These are phyloP conservation scores for Mrakia blollopis DNA, from an alignment of 768 basidiomycete genomes.

Conservation along the genomic window DNA sequence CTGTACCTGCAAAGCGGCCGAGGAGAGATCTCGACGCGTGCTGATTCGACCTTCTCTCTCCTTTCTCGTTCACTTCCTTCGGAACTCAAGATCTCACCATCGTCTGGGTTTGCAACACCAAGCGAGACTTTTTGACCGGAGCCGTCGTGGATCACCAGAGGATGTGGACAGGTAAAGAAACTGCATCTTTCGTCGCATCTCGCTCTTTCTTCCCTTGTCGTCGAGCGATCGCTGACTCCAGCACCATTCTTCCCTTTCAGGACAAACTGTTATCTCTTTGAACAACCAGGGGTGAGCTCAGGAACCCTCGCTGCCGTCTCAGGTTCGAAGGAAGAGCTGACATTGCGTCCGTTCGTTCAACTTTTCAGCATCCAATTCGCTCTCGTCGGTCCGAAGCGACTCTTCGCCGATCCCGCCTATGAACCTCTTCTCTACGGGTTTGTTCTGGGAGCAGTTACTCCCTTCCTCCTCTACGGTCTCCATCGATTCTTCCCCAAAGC, in stretches of 20 bases:
- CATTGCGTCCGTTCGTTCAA: not conserved
- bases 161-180: constrained; percentile 20
- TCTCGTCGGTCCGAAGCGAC: constrained; percentile 18
- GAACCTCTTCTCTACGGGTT: not conserved
- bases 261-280: constrained; percentile 4
- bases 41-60: too few relatives aligned
- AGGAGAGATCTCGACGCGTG: too few relatives aligned
- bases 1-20: too few relatives aligned
- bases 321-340: not conserved
- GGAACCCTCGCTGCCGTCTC: too few relatives aligned
- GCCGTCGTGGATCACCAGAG: not conserved
- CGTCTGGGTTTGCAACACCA: constrained; percentile 7
- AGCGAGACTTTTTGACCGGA: constrained; percentile 5
- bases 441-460: not conserved
- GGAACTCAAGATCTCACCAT: not conserved
- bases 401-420: not conserved
- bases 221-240: too few relatives aligned
- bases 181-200: too few relatives aligned
- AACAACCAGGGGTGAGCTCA: constrained; percentile 9
- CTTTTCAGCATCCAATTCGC: constrained; percentile 14
- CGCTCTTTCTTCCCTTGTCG: too few relatives aligned
- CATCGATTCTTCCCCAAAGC: not conserved
- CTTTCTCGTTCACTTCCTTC: too few relatives aligned
- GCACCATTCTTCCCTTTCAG: too few relatives aligned
- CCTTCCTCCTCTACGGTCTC: not conserved